Percentiles rank a stretch among this genome's conserved stretches.
Conservation (phyloP, 2,329 filamentous ascomycete genomes). For the Dothideomycetes sp. region DNA sequence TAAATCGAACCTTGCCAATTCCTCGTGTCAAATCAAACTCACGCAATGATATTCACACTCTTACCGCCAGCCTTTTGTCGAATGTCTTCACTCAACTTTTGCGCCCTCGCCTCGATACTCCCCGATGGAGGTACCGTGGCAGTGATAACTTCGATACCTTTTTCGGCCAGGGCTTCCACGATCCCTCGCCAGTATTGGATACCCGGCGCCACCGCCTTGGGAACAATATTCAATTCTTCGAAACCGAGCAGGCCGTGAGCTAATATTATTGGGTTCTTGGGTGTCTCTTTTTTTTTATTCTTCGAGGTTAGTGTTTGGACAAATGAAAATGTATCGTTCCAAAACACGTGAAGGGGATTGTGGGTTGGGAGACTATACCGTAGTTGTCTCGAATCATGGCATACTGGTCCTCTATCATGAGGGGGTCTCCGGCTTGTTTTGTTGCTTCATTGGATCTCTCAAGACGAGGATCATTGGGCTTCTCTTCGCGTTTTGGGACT, state of each 20-base stretch:
- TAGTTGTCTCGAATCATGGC: constrained; percentile 51
- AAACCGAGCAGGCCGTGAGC: constrained; percentile 60
- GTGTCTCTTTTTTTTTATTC: constrained; percentile 31
- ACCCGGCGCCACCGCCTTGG: constrained; percentile 37
- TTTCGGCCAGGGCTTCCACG: constrained; percentile 46
- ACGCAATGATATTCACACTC: constrained; percentile 57
- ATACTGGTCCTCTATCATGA: constrained; percentile 51
- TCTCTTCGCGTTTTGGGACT: not conserved
- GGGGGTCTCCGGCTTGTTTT: not conserved
- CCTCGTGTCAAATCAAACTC: constrained; percentile 23
- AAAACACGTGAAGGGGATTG: too few species aligned
- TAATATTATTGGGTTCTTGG: constrained; percentile 51
- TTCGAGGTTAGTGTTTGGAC: not conserved
- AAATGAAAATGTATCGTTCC: not conserved
- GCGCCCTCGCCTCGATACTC: constrained; percentile 50
- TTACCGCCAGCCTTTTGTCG: constrained; percentile 44
- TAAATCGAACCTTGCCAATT: not conserved
- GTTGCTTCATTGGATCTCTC: too few species aligned
- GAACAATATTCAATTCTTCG: constrained; percentile 46
- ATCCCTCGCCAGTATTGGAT: constrained; percentile 59
- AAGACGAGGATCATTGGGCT: constrained; percentile 9
- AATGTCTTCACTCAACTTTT: constrained; percentile 45
- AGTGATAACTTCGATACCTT: constrained; percentile 52
- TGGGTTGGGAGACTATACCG: too few species aligned
- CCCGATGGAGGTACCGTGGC: constrained; percentile 50